phyloP scores from a whole-genome alignment of 768 basidiomycete species.

The Psilocybe tampanensis region DNA sequence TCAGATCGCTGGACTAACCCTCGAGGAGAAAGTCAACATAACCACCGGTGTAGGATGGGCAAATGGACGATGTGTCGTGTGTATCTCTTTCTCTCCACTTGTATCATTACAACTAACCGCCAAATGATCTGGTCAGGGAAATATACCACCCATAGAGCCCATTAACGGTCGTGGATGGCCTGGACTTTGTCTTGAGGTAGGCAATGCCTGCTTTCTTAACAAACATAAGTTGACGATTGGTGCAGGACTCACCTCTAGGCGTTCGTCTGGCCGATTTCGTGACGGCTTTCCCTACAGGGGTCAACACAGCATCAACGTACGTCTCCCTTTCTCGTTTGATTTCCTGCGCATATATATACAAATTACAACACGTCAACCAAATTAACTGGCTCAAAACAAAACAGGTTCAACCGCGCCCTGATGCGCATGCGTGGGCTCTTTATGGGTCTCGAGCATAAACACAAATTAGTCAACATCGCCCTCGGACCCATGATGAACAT shows the following conservation, averaged over 20 bases:
- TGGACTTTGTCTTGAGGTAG: slow-evolving; percentile 71
- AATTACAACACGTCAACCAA: too few relatives aligned
- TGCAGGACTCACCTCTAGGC: slow-evolving; percentile 73
- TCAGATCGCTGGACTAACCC: slow-evolving; percentile 33
- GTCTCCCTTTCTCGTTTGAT: slow-evolving; percentile 26
- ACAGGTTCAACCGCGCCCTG: too few relatives aligned
- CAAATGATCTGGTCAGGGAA: slow-evolving; percentile 41
- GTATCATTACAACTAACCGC: neutral
- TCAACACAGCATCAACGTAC: slow-evolving; percentile 83
- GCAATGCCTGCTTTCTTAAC: slow-evolving; percentile 5
- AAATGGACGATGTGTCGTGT: slow-evolving; percentile 67
- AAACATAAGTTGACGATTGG: too few relatives aligned
- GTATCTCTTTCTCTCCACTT: slow-evolving; percentile 17
- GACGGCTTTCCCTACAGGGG: slow-evolving; percentile 81
- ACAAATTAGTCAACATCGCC: too few relatives aligned
- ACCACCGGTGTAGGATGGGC: slow-evolving; percentile 71
- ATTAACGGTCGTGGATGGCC: slow-evolving; percentile 52
- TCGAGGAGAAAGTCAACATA: slow-evolving; percentile 67
- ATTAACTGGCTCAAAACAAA: too few relatives aligned
- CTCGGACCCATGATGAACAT: too few relatives aligned
- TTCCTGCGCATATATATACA: too few relatives aligned
- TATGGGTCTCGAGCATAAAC: too few relatives aligned
- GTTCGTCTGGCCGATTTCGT: slow-evolving; percentile 75
- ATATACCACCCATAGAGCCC: slow-evolving; percentile 53
- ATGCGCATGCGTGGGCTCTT: too few relatives aligned